Percentiles rank a stretch among this genome's conserved stretches.
These are phyloP conservation scores for Leishmania aethiopica DNA, from an alignment of 208 protist species.

Conservation along the genomic window DNA sequence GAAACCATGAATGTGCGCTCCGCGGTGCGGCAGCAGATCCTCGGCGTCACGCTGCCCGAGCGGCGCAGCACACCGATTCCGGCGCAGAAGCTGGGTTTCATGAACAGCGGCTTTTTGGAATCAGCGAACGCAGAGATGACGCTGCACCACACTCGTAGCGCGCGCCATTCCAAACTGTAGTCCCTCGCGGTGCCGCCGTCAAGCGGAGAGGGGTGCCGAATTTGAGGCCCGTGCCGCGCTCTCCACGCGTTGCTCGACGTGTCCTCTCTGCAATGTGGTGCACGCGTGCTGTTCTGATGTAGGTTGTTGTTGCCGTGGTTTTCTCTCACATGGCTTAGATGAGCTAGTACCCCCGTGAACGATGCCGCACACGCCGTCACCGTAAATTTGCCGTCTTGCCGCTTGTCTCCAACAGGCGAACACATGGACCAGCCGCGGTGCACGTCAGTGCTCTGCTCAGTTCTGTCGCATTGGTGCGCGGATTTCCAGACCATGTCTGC, in stretches of 20 bases:
- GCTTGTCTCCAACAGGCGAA: not conserved
- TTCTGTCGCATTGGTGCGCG: not conserved
- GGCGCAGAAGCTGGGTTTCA: constrained; percentile 37
- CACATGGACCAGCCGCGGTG: not conserved
- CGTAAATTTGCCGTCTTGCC: not conserved
- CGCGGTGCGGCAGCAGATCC: constrained; percentile 49
- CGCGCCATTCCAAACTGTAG: constrained; percentile 27
- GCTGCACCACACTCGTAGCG: constrained; percentile 19
- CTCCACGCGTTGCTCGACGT: not conserved
- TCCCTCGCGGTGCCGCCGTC: not conserved
- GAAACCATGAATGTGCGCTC: constrained; percentile 74
- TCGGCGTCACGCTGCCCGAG: constrained; percentile 44
- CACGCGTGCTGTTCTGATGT: not conserved
- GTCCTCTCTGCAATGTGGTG: not conserved
- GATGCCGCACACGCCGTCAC: not conserved
- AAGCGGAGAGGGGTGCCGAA: not conserved
- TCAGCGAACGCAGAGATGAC: constrained; percentile 48
- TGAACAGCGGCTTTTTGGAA: constrained; percentile 65
- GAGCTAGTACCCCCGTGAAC: not conserved
- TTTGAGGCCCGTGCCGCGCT: not conserved
- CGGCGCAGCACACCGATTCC: constrained; percentile 54
- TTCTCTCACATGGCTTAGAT: not conserved
- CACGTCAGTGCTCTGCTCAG: not conserved
- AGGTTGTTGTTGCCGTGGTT: not conserved
- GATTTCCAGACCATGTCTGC: no score